Percentiles rank a stretch among this genome's conserved stretches.
These are phyloP conservation scores for Gracilaria domingensis DNA, from an alignment of 23 red algal species.

Conservation along the genomic window DNA sequence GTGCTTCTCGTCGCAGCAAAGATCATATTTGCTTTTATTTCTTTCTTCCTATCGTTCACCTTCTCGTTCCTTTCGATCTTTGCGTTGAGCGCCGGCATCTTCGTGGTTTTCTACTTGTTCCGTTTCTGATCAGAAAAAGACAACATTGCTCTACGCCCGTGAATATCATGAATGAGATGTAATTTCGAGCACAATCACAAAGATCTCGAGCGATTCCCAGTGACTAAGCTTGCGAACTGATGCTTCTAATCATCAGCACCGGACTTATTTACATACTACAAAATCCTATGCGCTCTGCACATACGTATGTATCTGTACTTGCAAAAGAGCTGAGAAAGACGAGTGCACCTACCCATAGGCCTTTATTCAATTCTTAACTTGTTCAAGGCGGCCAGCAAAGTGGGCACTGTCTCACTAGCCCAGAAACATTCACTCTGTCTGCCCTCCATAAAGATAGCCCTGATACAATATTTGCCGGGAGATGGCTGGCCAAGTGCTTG, in stretches of 20 bases:
- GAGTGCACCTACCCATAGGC: background rate
- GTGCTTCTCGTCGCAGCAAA: constrained; percentile 22
- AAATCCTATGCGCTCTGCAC: background rate
- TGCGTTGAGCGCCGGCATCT: constrained; percentile 66
- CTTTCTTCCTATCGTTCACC: constrained; percentile 68
- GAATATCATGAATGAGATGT: too few relatives aligned
- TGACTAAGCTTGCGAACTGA: too few relatives aligned
- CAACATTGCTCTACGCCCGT: too few relatives aligned
- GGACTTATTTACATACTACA: background rate
- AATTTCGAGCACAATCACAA: too few relatives aligned
- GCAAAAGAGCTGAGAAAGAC: background rate
- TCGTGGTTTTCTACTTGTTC: constrained; percentile 66
- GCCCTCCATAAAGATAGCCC: constrained; percentile 78
- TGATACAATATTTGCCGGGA: constrained; percentile 62
- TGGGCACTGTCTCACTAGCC: constrained; percentile 53
- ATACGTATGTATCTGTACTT: background rate
- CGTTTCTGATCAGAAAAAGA: constrained; percentile 21
- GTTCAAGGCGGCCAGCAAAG: constrained; percentile 59
- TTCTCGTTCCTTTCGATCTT: constrained; percentile 70
- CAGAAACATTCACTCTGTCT: constrained; percentile 71
- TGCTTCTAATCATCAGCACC: too few relatives aligned
- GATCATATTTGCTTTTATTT: constrained; percentile 40
- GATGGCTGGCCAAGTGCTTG: constrained; percentile 69
- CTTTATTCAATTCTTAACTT: constrained; percentile 67
- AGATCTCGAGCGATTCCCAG: too few relatives aligned